These are phyloP conservation scores for Raffaelea arxii DNA, from an alignment of 2,329 filamentous ascomycete species.

Conservation along the genomic window DNA sequence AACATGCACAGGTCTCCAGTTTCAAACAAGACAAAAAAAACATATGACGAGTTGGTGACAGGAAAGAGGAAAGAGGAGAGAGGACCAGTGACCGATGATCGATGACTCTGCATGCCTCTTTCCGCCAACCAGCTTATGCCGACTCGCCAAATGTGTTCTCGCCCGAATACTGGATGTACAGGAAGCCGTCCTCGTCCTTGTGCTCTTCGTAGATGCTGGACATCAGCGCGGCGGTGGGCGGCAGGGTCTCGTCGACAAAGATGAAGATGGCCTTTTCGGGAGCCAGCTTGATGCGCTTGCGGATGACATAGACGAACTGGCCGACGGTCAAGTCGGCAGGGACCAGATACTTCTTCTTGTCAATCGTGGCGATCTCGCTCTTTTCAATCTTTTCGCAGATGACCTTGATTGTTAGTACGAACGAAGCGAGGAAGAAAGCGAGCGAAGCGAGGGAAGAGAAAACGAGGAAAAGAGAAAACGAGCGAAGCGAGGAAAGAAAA, in stretches of 20 bases:
- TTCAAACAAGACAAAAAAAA: too few species aligned
- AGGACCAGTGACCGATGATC: too few species aligned
- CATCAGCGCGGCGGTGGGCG: constrained; percentile 95
- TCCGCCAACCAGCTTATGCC: constrained; percentile 1
- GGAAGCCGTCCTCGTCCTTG: constrained; percentile 80
- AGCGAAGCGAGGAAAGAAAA: neutral
- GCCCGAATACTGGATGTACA: constrained; percentile 99
- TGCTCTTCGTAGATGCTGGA: constrained; percentile 99
- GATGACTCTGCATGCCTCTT: too few species aligned
- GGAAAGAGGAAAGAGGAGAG: neutral
- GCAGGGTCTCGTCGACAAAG: constrained; percentile 97
- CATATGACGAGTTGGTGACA: too few species aligned
- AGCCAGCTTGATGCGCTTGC: constrained; percentile 98
- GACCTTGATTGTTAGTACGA: constrained; percentile 52
- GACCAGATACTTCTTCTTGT: constrained; percentile 99
- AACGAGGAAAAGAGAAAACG: constrained; percentile 2
- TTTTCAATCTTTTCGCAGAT: constrained; percentile 99
- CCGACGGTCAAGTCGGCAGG: constrained; percentile 96
- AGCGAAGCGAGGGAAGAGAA: neutral
- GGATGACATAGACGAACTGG: constrained; percentile 98
- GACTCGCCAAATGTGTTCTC: constrained; percentile 87
- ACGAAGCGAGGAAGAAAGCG: neutral
- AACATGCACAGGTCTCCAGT: too few species aligned
- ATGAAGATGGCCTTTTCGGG: constrained; percentile 99
- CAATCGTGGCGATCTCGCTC: constrained; percentile 97